Evolutionary conservation across 176 grass and related monocot species (phyloP).

Genomic region (Oryza brachyantha): DNA sequence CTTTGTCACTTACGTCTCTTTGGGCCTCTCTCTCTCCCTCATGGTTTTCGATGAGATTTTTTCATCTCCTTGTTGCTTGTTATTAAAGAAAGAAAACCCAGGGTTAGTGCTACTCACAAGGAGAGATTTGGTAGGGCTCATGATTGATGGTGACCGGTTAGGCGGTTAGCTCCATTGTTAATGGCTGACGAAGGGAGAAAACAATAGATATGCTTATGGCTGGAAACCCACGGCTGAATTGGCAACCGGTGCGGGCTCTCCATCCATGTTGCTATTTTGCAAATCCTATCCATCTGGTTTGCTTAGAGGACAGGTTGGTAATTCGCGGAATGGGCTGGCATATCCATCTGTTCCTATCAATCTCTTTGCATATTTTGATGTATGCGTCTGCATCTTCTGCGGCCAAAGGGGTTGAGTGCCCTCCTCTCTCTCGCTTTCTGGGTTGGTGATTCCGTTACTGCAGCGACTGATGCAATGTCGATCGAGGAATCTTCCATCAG

Average conservation of each 20-base stretch:
- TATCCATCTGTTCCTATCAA: slow-evolving; percentile 20
- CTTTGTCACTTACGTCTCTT: neutral
- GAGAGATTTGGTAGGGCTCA: slow-evolving; percentile 34
- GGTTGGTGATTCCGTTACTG: neutral
- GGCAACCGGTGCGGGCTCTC: neutral
- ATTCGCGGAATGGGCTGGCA: slow-evolving; percentile 26
- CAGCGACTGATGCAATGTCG: neutral
- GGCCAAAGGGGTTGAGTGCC: neutral
- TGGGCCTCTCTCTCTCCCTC: neutral
- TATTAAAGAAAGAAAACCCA: slow-evolving; percentile 26
- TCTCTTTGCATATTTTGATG: slow-evolving; percentile 21
- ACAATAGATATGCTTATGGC: neutral
- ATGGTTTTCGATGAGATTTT: neutral
- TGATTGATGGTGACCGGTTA: slow-evolving; percentile 27
- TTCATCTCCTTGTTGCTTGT: slow-evolving; percentile 24
- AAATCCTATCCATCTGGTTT: slow-evolving; percentile 47
- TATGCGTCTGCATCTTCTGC: slow-evolving; percentile 9
- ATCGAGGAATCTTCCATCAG: neutral
- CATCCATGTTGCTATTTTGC: slow-evolving; percentile 28
- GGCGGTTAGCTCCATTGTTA: neutral
- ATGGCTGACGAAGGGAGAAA: neutral
- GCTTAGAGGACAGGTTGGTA: slow-evolving; percentile 38
- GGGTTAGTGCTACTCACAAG: neutral
- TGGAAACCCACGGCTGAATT: neutral
- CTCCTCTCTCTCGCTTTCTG: neutral